Evolutionary conservation across 192 early-diverging fungal species (phyloP).

Genomic region (Coemansia sp.): DNA sequence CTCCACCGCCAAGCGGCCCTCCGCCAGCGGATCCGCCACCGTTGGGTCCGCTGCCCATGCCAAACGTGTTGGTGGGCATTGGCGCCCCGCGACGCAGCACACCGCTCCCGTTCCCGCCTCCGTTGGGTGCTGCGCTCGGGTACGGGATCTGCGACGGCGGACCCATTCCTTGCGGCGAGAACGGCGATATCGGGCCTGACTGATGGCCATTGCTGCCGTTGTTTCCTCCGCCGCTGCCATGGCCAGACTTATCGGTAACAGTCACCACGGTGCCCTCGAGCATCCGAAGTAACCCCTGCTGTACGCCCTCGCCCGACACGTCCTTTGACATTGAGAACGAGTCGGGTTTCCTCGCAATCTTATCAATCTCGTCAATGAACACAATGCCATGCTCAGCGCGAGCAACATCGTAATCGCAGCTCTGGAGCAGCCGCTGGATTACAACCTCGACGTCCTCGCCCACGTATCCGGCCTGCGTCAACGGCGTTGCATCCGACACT

Average conservation of each 20-base stretch:
- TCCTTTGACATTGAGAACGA: conserved; percentile 73
- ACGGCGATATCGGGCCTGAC: conserved; percentile 28
- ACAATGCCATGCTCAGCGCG: conserved; percentile 84
- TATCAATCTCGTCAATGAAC: conserved; percentile 94
- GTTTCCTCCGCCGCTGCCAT: conserved; percentile 29
- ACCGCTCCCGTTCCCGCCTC: conserved; percentile 10
- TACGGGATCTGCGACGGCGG: conserved; percentile 23
- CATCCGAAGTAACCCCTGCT: conserved; percentile 83
- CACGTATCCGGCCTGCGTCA: conserved; percentile 89
- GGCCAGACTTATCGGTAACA: conserved; percentile 78
- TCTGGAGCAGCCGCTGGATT: conserved; percentile 81
- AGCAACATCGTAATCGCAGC: conserved; percentile 83
- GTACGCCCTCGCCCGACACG: conserved; percentile 92
- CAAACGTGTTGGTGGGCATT: conserved; percentile 40
- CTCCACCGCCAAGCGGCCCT: conserved; percentile 20
- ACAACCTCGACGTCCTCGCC: conserved; percentile 90
- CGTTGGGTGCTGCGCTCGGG: conserved; percentile 14
- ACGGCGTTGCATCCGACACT: conserved; percentile 87
- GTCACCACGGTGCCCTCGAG: conserved; percentile 86
- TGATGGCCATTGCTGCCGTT: too few relatives aligned
- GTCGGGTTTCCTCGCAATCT: conserved; percentile 80
- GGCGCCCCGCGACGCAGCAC: conserved; percentile 38
- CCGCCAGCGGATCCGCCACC: conserved; percentile 10
- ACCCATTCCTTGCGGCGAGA: conserved; percentile 26
- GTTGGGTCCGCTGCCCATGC: conserved; percentile 6